These are phyloP conservation scores for Cladosporium sp. DNA, from an alignment of 2,329 filamentous ascomycete species.

Conservation along the genomic window DNA sequence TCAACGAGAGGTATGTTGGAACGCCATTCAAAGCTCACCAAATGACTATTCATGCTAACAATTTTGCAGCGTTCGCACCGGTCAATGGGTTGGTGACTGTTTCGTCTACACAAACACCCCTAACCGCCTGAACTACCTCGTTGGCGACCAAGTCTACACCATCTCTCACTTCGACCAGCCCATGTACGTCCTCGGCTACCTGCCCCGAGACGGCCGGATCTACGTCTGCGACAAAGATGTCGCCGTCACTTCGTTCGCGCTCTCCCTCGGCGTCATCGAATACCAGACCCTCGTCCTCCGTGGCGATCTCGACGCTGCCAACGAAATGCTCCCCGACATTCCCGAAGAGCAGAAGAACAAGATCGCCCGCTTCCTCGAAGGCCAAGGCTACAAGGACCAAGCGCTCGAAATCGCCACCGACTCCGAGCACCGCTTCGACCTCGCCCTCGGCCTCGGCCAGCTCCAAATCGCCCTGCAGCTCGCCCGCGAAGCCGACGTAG, in stretches of 20 bases:
- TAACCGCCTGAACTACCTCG: constrained; percentile 94
- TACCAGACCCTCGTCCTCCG: constrained; percentile 95
- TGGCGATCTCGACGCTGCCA: constrained; percentile 85
- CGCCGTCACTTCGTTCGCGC: constrained; percentile 78
- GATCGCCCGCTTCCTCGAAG: constrained; percentile 94
- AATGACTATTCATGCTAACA: neutral
- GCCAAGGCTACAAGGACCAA: constrained; percentile 93
- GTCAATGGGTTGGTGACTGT: constrained; percentile 97
- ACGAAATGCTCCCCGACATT: constrained; percentile 77
- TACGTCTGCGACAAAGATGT: constrained; percentile 97
- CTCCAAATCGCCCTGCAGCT: constrained; percentile 81
- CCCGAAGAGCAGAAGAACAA: constrained; percentile 95
- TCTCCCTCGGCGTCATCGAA: constrained; percentile 89
- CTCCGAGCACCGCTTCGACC: constrained; percentile 91
- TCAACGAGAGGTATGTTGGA: constrained; percentile 71
- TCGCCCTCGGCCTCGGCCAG: constrained; percentile 76
- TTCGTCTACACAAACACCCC: constrained; percentile 93
- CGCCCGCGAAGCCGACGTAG: constrained; percentile 74
- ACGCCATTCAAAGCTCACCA: neutral
- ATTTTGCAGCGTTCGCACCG: constrained; percentile 68
- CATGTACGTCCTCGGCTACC: constrained; percentile 92
- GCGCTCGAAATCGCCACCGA: constrained; percentile 93
- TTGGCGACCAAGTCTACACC: constrained; percentile 96
- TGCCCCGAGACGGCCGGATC: constrained; percentile 88
- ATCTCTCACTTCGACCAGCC: constrained; percentile 94